Evolutionary conservation across 2,329 filamentous ascomycete species (phyloP).

Genomic region (Triangularia setosa): DNA sequence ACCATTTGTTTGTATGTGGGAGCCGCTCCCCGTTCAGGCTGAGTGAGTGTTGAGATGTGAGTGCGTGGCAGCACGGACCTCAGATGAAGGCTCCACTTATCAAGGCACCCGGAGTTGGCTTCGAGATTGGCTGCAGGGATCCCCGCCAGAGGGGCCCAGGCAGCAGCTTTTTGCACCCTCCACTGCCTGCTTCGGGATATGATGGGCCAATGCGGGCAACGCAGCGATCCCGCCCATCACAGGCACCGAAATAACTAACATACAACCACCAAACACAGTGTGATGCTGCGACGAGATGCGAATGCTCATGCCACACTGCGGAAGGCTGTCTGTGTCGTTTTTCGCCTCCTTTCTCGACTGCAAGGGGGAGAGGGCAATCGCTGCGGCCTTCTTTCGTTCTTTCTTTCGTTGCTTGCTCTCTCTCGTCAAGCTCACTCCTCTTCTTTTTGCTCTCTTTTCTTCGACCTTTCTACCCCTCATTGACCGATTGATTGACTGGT

Average conservation of each 20-base stretch:
- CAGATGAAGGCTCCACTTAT: slow-evolving; percentile 3
- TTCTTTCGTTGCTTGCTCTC: no score
- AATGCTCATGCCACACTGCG: neutral
- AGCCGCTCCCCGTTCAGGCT: no score
- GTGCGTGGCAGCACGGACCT: neutral
- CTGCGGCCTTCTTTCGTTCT: neutral
- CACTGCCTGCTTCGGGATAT: neutral
- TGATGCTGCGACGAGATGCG: neutral
- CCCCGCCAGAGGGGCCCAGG: slow-evolving; percentile 1
- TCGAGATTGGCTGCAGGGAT: slow-evolving; percentile 4
- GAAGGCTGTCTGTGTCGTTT: neutral
- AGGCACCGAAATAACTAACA: slow-evolving; percentile 5
- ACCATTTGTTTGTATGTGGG: no score
- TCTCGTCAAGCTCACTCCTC: neutral
- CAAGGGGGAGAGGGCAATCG: neutral
- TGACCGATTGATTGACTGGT: neutral
- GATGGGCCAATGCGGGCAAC: neutral
- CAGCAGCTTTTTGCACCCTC: slow-evolving; percentile 10
- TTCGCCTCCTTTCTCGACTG: neutral
- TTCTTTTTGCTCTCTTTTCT: neutral
- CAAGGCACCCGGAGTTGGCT: slow-evolving; percentile 1
- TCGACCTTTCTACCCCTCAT: neutral
- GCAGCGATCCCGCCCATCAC: neutral
- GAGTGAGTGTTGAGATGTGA: no score
- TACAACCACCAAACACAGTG: neutral